Conservation (phyloP, 108 stramenopile species). For the Nannochloropsis oceanica region DNA sequence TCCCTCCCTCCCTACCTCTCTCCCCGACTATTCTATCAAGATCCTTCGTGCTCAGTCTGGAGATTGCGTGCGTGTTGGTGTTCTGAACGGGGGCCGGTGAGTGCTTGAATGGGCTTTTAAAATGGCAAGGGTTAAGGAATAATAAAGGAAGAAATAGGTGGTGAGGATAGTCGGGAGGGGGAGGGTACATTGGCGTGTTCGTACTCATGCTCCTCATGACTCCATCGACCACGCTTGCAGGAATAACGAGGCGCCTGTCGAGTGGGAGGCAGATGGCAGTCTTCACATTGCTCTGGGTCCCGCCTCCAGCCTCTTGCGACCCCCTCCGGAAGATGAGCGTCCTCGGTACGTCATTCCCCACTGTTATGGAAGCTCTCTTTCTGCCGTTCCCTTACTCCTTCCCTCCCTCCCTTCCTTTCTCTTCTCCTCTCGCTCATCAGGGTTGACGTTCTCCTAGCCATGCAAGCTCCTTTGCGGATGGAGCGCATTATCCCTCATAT, state of each 20-base stretch:
- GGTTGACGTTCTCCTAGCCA: not conserved
- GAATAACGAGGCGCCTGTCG: not conserved
- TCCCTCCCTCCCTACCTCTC: too few species aligned
- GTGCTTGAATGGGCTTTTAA: not conserved
- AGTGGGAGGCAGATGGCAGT: not conserved
- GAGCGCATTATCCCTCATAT: not conserved
- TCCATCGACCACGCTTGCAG: not conserved
- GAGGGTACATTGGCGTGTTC: not conserved
- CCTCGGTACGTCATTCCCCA: not conserved
- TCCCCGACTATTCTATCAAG: not conserved
- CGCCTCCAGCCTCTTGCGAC: not conserved
- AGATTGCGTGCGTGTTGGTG: not conserved
- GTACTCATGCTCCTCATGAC: not conserved
- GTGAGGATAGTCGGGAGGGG: too few species aligned
- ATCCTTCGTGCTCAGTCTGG: not conserved
- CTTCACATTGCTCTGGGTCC: not conserved
- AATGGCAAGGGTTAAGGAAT: not conserved
- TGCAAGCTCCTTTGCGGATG: not conserved
- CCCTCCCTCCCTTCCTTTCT: not conserved
- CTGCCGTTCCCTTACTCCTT: not conserved
- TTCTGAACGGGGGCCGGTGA: not conserved
- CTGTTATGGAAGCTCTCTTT: not conserved
- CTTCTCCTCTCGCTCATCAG: not conserved
- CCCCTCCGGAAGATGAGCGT: not conserved
- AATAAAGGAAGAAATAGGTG: not conserved